Evolutionary conservation across 805 yeast genomes (phyloP), one percentile per base, ranked within the genome.

Genomic region (Yarrowia sp.): DNA sequence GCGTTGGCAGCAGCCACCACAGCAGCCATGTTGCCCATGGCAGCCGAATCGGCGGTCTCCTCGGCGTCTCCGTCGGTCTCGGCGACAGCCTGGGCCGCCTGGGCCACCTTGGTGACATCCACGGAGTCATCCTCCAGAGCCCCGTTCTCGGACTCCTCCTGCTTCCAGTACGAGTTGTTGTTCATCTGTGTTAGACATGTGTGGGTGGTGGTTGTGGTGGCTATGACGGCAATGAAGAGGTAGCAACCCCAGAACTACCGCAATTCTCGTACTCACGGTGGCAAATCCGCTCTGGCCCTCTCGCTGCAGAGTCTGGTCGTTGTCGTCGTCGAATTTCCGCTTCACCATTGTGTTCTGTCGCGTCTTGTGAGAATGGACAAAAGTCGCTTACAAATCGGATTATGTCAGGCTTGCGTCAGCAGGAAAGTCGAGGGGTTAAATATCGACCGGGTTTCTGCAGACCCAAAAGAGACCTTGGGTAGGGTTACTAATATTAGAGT

Each of bases 11-110:
- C 67, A 42, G 70, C 70, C 40, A 68, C 65, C 7, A 68, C 70
- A 9, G 70, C 69, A 2, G 70, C 70, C 70, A 68, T 68, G 43
- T 67, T 68, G 19, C 68, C 56, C 13, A 61, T 68, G 33, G 66
- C 53, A 3, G 64, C 70, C 34, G 49, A 42, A 20, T 53, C 69
- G 10, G 47, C 20, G 15, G 66, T 6, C 47, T 58, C 50, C 5
- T 53, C 43, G 19, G 65, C 36, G 15, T 17, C 63, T 8, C 38
- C 36, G 6, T 42, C 50, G 17, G 17, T 12, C 10, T 67, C 53
- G 30, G 39, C 53, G 14, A n/a, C 46, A 19, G 67, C 64, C 50
- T 58, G 64, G 33, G 64, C 64, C 7, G 64, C 64, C 40, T 58
- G 64, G 17, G 64, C 64, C 9, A 58, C 64, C 50, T 58, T 43